These are phyloP conservation scores for Isatis tinctoria DNA, from an alignment of 345 rosid species.

Conservation along the genomic window DNA sequence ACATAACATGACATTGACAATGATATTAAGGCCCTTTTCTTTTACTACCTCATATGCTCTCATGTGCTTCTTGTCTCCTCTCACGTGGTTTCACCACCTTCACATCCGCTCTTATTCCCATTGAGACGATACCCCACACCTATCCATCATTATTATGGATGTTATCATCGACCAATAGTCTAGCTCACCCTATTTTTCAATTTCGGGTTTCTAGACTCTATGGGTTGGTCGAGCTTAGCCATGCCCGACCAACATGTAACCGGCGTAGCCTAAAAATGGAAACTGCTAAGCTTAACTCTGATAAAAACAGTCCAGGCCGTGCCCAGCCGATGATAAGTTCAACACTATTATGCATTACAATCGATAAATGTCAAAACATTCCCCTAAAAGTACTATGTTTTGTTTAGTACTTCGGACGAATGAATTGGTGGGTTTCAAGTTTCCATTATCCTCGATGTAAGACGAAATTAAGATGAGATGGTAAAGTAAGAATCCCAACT, in stretches of 20 bases:
- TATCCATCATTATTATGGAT: not conserved
- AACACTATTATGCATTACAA: not conserved
- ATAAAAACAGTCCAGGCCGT: not conserved
- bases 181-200: not conserved
- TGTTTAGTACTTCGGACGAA: not conserved
- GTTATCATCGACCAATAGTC: not conserved
- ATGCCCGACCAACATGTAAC: not conserved
- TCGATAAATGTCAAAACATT: not conserved
- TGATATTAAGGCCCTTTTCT: slow-evolving; percentile 8
- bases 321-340: not conserved
- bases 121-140: slow-evolving; percentile 9
- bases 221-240: not conserved
- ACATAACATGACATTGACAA: slow-evolving; percentile 19
- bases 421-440: not conserved
- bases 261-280: not conserved
- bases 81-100: slow-evolving; percentile 30
- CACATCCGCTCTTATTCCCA: slow-evolving; percentile 3
- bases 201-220: not conserved
- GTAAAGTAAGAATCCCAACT: not conserved
- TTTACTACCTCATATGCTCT: slow-evolving; percentile 21
- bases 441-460: not conserved
- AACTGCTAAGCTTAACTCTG: not conserved
- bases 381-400: not conserved
- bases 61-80: slow-evolving; percentile 35
- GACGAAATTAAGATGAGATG: not conserved